Conservation (phyloP, 495 filamentous ascomycete species). For the Cercophora samala region DNA sequence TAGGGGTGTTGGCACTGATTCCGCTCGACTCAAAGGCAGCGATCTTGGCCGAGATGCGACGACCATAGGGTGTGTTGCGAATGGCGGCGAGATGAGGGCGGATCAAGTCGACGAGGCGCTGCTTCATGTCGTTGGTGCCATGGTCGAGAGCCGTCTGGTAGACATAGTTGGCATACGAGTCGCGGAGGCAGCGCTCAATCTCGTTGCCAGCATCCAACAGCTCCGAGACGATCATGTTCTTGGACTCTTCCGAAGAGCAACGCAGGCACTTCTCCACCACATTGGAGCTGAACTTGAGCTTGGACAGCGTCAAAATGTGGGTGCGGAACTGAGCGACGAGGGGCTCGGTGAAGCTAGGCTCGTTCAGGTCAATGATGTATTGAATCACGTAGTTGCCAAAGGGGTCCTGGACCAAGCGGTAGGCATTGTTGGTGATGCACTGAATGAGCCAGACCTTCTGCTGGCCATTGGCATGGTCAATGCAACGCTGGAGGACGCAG, state of each 20-base stretch:
- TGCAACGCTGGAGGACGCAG: conserved; percentile 96
- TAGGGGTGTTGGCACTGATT: conserved; percentile 19
- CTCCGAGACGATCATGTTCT: conserved; percentile 79
- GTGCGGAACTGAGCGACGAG: conserved; percentile 73
- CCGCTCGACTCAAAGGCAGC: conserved; percentile 42
- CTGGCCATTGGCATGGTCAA: conserved; percentile 87
- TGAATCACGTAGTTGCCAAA: conserved; percentile 99
- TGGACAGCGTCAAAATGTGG: conserved; percentile 72
- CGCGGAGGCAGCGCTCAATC: conserved; percentile 80
- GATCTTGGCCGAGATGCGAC: conserved; percentile 87
- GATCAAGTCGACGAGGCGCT: conserved; percentile 72
- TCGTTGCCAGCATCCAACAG: conserved; percentile 64
- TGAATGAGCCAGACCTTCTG: conserved; percentile 85
- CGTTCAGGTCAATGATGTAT: conserved; percentile 91
- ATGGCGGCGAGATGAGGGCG: conserved; percentile 79
- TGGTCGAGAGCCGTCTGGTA: conserved; percentile 94
- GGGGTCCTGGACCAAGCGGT: conserved; percentile 85
- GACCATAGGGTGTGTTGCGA: conserved; percentile 85
- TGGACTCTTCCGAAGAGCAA: conserved; percentile 63
- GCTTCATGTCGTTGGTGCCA: conserved; percentile 65
- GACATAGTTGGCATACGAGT: conserved; percentile 95
- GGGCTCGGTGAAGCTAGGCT: conserved; percentile 77
- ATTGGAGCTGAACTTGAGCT: conserved; percentile 99
- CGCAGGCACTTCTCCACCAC: conserved; percentile 97
- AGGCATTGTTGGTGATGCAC: conserved; percentile 78